Base-by-base conservation (phyloP, 768 basidiomycete species). In the Collybia sp. region DNA sequence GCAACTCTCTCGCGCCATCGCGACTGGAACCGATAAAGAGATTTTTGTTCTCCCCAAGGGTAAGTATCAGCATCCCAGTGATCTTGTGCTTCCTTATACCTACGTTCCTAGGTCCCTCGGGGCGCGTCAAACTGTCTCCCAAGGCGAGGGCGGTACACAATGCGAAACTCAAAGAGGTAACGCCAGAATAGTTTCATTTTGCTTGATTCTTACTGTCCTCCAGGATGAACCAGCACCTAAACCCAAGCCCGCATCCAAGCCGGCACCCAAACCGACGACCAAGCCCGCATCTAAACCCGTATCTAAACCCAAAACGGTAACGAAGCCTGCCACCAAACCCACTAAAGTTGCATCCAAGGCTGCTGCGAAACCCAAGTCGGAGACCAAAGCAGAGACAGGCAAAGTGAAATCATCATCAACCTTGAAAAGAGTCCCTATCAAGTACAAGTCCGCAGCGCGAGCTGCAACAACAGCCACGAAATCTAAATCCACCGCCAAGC, bases 21-120 rank as follows among this genome's bases (percentile, higher is more conserved):
- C 78, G 44, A 69, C 75, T n/a, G 93, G 94, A 45, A 80, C 78
- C 31, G 87, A 93, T 59, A 90, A 88, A 64, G 82, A 83, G 44
- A 70, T 85, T 53, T 94, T 98, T 64, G 70, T 81, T 19, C 75
- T 95, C 32, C 94, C 93, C 56, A 95, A 94, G 75, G 94, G 93
- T 83, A 59, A 56, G 51, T 51, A 20, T 34, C 18, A 20, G 46
- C 43, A 16, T 47, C 45, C 30, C 17, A 43, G 34, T 42, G 36
- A 31, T 40, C 6, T 44, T 40, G 17, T 48, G 30, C 42, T 43
- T 19, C 31, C 42, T 38, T 43, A 45, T 30, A 40, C 16, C 30
- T 16, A 25, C 41, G 47, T 63, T 47, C 66, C 66, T 40, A 90
- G 74, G 79, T 25, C 73, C 75, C 2, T 80, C 83, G 16, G 86